Evolutionary conservation across 345 rosid species (phyloP), one percentile per base, ranked within the genome.

Genomic region (Lumnitzera littorea): DNA sequence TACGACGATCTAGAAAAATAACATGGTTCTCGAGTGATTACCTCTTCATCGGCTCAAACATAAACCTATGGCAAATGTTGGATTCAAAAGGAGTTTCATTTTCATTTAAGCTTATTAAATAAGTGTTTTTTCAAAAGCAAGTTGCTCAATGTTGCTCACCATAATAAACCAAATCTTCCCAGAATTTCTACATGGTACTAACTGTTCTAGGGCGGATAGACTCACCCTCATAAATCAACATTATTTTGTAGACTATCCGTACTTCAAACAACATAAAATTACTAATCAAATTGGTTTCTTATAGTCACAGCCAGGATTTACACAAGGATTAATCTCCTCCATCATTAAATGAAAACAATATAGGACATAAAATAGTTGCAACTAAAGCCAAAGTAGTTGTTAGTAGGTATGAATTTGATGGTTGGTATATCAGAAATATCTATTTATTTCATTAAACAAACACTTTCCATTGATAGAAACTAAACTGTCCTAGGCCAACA

Each of bases 371-470:
- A 23, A 12, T n/a, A 13, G 63, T 49, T 49, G 47, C 46, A 49
- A 60, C 63, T 23, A 27, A 15, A 49, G 46, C 0, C 31, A 12
- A 27, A 62, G 61, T 71, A 60, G 58, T 78, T 72, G 72, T 70
- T 60, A 66, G 77, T 55, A 67, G 65, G 65, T 50, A 2, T 17
- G 5, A 12, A 0, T 24, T 51, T 46, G 4, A 15, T 52, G 41
- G 55, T 70, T 55, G 74, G 74, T 66, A 60, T 65, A 70, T 70
- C 74, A 12, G 58, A 70, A 41, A 29, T 14, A 31, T 24, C 46
- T 15, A 48, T 31, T 43, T 13, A 23, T 27, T 20, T 13, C 29
- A 0, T 27, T 8, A 27, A 58, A 58, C 3, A 13, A 16, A 17
- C 0, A 57, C 51, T 16, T 58, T 46, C 2, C 7, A 36, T 7